Percentiles rank a stretch among this genome's conserved stretches.
These are phyloP conservation scores for Mesotaenium endlicherianum DNA, from an alignment of 139 green algal species.

Conservation along the genomic window DNA sequence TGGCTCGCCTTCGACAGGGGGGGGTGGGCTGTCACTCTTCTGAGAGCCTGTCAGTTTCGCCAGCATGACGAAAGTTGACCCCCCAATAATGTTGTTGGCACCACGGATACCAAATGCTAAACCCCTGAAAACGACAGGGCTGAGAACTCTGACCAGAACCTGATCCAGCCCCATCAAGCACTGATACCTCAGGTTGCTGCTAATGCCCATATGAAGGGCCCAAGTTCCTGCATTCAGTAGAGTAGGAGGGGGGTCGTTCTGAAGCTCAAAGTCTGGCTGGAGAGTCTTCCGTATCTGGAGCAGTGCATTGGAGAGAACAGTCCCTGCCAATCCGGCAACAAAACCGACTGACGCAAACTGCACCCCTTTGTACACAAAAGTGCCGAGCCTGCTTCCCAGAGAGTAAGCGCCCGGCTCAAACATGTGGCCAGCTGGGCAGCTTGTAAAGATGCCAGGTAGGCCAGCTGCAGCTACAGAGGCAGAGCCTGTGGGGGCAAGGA, in stretches of 20 bases:
- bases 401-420: constrained; percentile 79
- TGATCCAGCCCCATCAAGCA: constrained; percentile 86
- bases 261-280: constrained; percentile 66
- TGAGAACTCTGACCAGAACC: constrained; percentile 72
- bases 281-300: constrained; percentile 67
- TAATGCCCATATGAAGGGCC: constrained; percentile 90
- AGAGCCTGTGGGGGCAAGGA: constrained; percentile 77
- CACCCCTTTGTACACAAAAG: constrained; percentile 61
- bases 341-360: constrained; percentile 84
- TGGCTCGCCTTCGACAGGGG: too few species aligned
- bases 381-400: constrained; percentile 53
- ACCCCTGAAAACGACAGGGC: constrained; percentile 69
- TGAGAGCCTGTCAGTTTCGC: constrained; percentile 85
- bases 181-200: constrained; percentile 91
- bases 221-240: constrained; percentile 83
- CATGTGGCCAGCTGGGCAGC: constrained; percentile 76
- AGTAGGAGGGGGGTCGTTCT: constrained; percentile 82
- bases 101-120: constrained; percentile 76
- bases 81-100: constrained; percentile 87
- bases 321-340: constrained; percentile 79
- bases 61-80: constrained; percentile 86
- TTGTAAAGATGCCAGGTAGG: constrained; percentile 47
- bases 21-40: too few species aligned
- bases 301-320: constrained; percentile 79
- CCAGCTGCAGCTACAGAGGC: constrained; percentile 36